A percentile compares a stretch with the other conserved stretches of the same genome.
Evolutionary conservation across 371 early-diverging fungal genomes (phyloP).

Genomic region (Nematocida homosporus): DNA sequence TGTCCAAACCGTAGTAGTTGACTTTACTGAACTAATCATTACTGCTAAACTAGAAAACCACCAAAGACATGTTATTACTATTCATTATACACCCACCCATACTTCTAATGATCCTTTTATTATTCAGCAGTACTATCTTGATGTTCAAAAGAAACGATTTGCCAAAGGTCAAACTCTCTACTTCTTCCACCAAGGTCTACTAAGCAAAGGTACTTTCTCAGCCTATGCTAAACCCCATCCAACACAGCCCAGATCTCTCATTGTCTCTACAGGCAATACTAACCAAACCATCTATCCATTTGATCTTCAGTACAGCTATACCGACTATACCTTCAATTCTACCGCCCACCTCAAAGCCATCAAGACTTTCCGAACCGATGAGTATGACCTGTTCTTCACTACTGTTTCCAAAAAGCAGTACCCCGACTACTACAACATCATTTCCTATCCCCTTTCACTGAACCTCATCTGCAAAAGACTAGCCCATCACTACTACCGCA

Average conservation of each 20-base stretch:
- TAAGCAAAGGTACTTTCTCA: constrained; percentile 29
- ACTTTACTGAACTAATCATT: not conserved
- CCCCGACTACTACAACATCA: constrained; percentile 86
- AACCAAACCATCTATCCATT: not conserved
- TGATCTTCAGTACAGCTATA: constrained; percentile 6
- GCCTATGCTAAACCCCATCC: constrained; percentile 14
- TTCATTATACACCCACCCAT: not conserved
- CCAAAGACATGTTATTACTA: not conserved
- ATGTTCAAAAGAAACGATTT: not conserved
- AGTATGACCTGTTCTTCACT: constrained; percentile 9
- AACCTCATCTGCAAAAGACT: constrained; percentile 73
- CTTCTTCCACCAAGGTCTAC: constrained; percentile 6
- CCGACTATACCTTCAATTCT: constrained; percentile 10
- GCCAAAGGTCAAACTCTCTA: not conserved
- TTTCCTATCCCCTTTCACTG: constrained; percentile 90
- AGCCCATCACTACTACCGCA: constrained; percentile 73
- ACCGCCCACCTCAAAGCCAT: not conserved
- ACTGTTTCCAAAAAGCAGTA: constrained; percentile 69
- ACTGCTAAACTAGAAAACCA: constrained; percentile 3
- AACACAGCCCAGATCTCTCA: not conserved
- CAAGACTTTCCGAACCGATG: not conserved
- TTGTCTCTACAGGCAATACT: not conserved
- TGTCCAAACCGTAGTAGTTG: not conserved
- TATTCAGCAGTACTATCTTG: constrained; percentile 1
- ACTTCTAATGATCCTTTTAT: constrained; percentile 17